Conservation (phyloP, 2,329 filamentous ascomycete genomes). For the Seiridium cupressi region DNA sequence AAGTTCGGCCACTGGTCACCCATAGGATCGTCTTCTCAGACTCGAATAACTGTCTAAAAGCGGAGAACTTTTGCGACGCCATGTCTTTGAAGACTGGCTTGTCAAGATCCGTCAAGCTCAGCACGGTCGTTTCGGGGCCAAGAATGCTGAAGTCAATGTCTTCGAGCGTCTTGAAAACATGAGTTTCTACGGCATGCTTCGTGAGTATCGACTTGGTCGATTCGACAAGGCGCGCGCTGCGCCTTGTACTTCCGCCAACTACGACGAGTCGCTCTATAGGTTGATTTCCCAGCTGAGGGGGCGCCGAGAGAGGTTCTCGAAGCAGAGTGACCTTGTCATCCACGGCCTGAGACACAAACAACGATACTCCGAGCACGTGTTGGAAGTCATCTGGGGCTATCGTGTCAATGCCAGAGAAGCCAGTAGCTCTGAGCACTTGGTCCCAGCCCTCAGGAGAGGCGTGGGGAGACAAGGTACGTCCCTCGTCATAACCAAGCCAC, state of each 20-base stretch:
- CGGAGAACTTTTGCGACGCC: background rate
- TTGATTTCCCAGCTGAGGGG: background rate
- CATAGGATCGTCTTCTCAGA: slow-evolving; percentile 17
- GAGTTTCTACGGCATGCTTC: background rate
- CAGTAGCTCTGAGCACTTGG: slow-evolving; percentile 14
- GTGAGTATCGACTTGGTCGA: background rate
- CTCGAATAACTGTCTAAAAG: slow-evolving; percentile 13
- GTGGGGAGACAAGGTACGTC: slow-evolving; percentile 18
- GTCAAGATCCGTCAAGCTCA: slow-evolving; percentile 10
- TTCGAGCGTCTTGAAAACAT: background rate
- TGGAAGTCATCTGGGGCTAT: slow-evolving; percentile 5
- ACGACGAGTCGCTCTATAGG: slow-evolving; percentile 4
- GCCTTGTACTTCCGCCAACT: slow-evolving; percentile 6
- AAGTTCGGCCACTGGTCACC: slow-evolving; percentile 18
- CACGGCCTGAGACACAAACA: slow-evolving; percentile 16
- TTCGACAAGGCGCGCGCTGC: background rate
- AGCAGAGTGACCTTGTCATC: slow-evolving; percentile 12
- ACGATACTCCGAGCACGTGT: slow-evolving; percentile 8
- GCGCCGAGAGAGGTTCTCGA: slow-evolving; percentile 11
- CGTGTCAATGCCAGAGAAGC: slow-evolving; percentile 24
- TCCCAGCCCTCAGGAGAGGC: slow-evolving; percentile 21
- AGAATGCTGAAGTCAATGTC: background rate
- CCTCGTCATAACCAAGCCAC: slow-evolving; percentile 30
- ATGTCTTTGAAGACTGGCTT: slow-evolving; percentile 11
- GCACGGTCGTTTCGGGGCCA: background rate